Conservation (phyloP, 768 basidiomycete genomes). For the Candolleomyces aberdarensis region DNA sequence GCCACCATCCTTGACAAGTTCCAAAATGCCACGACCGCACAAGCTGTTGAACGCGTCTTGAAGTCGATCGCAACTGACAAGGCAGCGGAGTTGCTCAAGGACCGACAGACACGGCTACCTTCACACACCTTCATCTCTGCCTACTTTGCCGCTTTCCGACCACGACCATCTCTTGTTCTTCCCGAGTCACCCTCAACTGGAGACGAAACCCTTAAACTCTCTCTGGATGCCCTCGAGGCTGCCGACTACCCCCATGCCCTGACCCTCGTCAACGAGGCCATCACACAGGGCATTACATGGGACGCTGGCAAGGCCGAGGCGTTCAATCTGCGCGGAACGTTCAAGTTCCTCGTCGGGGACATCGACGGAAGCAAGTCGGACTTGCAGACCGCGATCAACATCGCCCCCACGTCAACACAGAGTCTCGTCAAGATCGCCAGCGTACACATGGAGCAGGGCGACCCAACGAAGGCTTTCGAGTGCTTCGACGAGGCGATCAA, state of each 20-base stretch:
- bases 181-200: slow-evolving; percentile 76
- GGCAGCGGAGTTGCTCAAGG: slow-evolving; percentile 66
- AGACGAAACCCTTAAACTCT: slow-evolving; percentile 78
- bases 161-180: slow-evolving; percentile 64
- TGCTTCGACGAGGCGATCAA: slow-evolving; percentile 89
- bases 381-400: slow-evolving; percentile 68
- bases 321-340: slow-evolving; percentile 90
- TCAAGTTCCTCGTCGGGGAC: slow-evolving; percentile 94
- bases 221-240: slow-evolving; percentile 80
- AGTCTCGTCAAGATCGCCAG: slow-evolving; percentile 95
- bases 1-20: slow-evolving; percentile 93
- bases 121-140: slow-evolving; percentile 90
- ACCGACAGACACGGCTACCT: slow-evolving; percentile 79
- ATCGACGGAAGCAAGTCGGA: slow-evolving; percentile 80
- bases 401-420: slow-evolving; percentile 74
- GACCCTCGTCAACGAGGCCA: slow-evolving; percentile 75
- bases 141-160: slow-evolving; percentile 96
- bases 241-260: slow-evolving; percentile 82
- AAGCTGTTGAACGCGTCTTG: slow-evolving; percentile 88
- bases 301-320: slow-evolving; percentile 79
- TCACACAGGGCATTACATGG: slow-evolving; percentile 83
- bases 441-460: slow-evolving; percentile 94
- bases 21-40: slow-evolving; percentile 73
- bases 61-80: slow-evolving; percentile 75
- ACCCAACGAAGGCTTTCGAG: slow-evolving; percentile 77